Percentiles rank a stretch among this genome's conserved stretches.
These are phyloP conservation scores for Chlorella sp. DNA, from an alignment of 139 green algal genomes.

Conservation along the genomic window DNA sequence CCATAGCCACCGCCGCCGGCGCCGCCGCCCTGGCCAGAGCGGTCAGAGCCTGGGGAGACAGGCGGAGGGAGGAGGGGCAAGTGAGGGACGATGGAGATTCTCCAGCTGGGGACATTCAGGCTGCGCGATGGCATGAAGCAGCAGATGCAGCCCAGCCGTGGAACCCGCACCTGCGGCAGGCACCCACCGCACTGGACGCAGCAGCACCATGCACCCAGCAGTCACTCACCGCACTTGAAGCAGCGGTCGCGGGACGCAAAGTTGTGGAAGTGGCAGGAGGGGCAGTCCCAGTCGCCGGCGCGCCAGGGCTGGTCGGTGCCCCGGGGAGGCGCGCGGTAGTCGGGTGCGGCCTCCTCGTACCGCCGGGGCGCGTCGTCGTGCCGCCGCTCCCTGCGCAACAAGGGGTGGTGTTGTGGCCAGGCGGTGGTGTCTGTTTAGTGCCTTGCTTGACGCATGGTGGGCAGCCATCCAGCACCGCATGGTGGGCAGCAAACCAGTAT, in stretches of 20 bases:
- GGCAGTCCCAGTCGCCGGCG: constrained; percentile 52
- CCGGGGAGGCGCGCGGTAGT: neutral
- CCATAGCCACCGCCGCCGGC: constrained; percentile 13
- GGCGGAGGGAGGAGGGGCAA: neutral
- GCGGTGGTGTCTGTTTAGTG: too few species aligned
- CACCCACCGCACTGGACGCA: neutral
- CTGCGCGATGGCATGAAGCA: neutral
- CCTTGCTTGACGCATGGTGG: too few species aligned
- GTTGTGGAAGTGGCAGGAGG: constrained; percentile 49
- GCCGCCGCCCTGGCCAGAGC: constrained; percentile 23
- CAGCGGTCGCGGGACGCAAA: constrained; percentile 51
- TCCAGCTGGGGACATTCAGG: neutral
- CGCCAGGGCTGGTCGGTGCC: constrained; percentile 14
- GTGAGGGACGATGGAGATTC: neutral
- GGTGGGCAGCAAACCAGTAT: too few species aligned
- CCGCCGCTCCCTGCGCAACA: too few species aligned
- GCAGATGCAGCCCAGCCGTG: neutral
- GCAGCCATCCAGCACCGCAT: too few species aligned
- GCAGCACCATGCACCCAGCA: neutral
- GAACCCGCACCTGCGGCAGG: neutral
- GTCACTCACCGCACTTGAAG: constrained; percentile 43
- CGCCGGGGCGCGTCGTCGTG: too few species aligned
- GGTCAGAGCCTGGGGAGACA: neutral
- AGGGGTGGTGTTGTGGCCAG: too few species aligned
- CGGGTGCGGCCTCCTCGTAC: neutral